These are phyloP conservation scores for Jaltomata sinuosa DNA, from an alignment of 257 asterid species.

Conservation along the genomic window DNA sequence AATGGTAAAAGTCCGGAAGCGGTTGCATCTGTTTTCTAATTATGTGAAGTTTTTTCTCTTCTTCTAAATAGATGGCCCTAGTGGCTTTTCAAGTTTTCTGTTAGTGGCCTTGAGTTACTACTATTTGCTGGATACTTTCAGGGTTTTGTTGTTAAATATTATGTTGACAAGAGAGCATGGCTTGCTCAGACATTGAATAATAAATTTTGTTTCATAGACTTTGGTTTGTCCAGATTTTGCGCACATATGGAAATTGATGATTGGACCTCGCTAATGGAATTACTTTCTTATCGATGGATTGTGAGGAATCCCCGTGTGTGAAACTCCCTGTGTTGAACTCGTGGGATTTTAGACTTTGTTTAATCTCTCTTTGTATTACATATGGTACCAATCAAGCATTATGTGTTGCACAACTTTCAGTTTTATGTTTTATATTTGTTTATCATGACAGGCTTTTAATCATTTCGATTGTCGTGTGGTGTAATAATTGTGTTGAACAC, in stretches of 20 bases:
- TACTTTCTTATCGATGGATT: neutral
- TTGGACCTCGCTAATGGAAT: neutral
- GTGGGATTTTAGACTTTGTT: too few species aligned
- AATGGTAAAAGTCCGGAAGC: conserved; percentile 9
- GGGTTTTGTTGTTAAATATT: neutral
- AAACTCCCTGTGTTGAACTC: neutral
- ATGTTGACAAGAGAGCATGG: neutral
- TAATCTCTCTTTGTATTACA: neutral
- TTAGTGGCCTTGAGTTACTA: neutral
- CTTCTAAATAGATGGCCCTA: neutral
- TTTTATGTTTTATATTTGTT: neutral
- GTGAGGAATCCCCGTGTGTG: neutral
- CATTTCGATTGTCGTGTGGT: neutral
- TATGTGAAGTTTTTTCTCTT: neutral
- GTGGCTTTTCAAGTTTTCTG: neutral
- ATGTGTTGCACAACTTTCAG: neutral
- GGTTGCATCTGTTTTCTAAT: neutral
- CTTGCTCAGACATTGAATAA: neutral
- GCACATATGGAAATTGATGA: neutral
- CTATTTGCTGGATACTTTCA: neutral
- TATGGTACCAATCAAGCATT: neutral
- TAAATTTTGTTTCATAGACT: neutral
- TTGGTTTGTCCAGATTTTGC: neutral
- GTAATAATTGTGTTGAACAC: neutral
- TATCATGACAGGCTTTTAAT: neutral